phyloP scores from a whole-genome alignment of 306 rosid genomes.

The Lathyrus tuberosus region DNA sequence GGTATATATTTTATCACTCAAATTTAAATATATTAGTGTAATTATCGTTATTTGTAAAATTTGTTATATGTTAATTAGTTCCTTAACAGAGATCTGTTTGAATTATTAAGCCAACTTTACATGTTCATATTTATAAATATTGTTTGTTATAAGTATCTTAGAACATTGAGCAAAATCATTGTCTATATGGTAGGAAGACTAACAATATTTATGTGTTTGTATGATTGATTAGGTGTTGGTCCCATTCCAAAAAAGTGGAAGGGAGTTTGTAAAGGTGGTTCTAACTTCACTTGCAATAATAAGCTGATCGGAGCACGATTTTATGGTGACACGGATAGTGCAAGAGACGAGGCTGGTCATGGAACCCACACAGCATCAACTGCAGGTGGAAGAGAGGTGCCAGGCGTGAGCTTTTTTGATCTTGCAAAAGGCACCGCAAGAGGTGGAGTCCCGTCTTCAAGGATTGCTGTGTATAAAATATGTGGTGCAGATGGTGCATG shows the following conservation, averaged over 20 bases:
- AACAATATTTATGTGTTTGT: neutral
- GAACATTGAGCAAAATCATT: neutral
- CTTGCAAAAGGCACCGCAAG: neutral
- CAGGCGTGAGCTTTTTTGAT: neutral
- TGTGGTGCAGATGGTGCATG: neutral
- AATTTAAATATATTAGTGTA: too few relatives aligned
- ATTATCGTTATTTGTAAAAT: too few relatives aligned
- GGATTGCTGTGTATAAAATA: neutral
- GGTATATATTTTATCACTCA: neutral
- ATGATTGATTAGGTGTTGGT: neutral
- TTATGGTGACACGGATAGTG: neutral
- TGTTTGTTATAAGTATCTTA: too few relatives aligned
- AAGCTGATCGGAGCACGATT: slow-evolving; percentile 37
- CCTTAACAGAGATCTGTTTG: neutral
- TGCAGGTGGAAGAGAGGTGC: neutral
- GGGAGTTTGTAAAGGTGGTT: slow-evolving; percentile 31
- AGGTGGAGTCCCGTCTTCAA: slow-evolving; percentile 2
- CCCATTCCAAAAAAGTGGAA: slow-evolving; percentile 38
- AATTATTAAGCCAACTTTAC: too few relatives aligned
- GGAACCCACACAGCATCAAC: slow-evolving; percentile 28
- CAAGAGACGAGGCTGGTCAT: slow-evolving; percentile 26
- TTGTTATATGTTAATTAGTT: too few relatives aligned
- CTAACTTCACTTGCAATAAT: slow-evolving; percentile 40
- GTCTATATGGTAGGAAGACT: too few relatives aligned
- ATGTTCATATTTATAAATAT: too few relatives aligned